phyloP scores from a whole-genome alignment of 1,139 yeast species.

The Candida albicans region DNA sequence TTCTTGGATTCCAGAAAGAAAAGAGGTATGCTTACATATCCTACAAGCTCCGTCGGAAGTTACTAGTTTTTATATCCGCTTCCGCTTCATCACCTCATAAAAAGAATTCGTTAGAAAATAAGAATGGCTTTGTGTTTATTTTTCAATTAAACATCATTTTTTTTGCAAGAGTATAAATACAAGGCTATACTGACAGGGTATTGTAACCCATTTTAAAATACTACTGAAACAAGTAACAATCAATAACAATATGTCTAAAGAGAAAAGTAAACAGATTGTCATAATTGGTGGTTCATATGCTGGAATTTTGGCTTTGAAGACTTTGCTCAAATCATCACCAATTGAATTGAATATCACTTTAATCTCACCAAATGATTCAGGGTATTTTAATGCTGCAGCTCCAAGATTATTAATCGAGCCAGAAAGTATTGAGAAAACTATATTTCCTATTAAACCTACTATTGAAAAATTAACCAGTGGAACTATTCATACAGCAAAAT shows the following conservation, averaged over 20 bases:
- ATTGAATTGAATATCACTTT: conserved; percentile 15
- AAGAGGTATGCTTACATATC: too few species aligned
- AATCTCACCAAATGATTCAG: conserved; percentile 22
- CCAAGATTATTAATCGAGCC: conserved; percentile 35
- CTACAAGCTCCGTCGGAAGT: too few species aligned
- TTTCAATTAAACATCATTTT: too few species aligned
- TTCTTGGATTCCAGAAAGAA: too few species aligned
- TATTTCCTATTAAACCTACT: conserved; percentile 20
- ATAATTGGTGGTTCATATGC: conserved; percentile 41
- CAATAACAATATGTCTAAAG: conserved; percentile 1
- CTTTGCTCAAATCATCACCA: conserved; percentile 13
- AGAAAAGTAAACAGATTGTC: conserved; percentile 18
- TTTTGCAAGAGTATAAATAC: too few species aligned
- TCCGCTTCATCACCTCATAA: too few species aligned
- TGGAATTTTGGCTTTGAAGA: conserved; percentile 27
- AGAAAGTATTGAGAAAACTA: conserved; percentile 17
- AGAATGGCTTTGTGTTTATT: too few species aligned
- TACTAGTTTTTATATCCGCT: too few species aligned
- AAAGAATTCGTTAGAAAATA: too few species aligned
- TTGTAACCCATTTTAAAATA: too few species aligned
- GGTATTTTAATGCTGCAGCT: conserved; percentile 24
- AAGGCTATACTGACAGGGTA: too few species aligned
- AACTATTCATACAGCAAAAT: conserved; percentile 15
- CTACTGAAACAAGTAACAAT: too few species aligned
- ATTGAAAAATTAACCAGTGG: conserved; percentile 16